Conservation (phyloP, 148 eudicot genomes). For the Silene latifolia region DNA sequence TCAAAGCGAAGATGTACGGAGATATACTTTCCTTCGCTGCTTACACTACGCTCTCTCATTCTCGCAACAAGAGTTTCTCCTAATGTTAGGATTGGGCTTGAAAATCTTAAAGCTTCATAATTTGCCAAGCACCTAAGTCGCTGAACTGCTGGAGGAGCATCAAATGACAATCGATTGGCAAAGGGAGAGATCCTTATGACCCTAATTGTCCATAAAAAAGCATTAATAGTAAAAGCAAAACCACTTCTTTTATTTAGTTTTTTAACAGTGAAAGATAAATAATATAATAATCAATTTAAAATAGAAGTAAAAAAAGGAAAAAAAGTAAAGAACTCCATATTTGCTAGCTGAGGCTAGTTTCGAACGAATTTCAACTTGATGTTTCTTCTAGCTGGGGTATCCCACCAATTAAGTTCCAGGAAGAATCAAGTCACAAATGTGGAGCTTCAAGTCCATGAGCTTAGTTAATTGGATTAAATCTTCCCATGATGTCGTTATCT, state of each 20-base stretch:
- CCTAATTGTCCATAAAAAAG: constrained; percentile 40
- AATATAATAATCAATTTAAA: not conserved
- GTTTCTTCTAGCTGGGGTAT: not conserved
- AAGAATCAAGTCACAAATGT: not conserved
- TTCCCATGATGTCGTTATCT: too few relatives aligned
- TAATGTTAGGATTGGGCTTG: constrained; percentile 61
- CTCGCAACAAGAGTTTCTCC: constrained; percentile 74
- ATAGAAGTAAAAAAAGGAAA: not conserved
- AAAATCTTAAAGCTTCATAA: constrained; percentile 86
- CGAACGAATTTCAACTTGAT: not conserved
- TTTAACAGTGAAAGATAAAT: not conserved
- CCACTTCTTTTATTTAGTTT: not conserved
- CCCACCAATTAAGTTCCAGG: not conserved
- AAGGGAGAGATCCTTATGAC: constrained; percentile 96
- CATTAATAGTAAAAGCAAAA: constrained; percentile 12
- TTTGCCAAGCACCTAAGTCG: constrained; percentile 91
- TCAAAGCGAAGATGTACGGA: constrained; percentile 99
- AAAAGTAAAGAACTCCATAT: not conserved
- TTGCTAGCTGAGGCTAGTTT: not conserved
- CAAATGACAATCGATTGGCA: constrained; percentile 91
- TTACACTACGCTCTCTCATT: constrained; percentile 83
- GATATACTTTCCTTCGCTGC: constrained; percentile 78
- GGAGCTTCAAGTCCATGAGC: too few relatives aligned
- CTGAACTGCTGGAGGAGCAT: constrained; percentile 92
- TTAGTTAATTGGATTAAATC: too few relatives aligned